Conservation (phyloP, 2,329 filamentous ascomycete genomes). For the Arthrobotrys sphaeroides region DNA sequence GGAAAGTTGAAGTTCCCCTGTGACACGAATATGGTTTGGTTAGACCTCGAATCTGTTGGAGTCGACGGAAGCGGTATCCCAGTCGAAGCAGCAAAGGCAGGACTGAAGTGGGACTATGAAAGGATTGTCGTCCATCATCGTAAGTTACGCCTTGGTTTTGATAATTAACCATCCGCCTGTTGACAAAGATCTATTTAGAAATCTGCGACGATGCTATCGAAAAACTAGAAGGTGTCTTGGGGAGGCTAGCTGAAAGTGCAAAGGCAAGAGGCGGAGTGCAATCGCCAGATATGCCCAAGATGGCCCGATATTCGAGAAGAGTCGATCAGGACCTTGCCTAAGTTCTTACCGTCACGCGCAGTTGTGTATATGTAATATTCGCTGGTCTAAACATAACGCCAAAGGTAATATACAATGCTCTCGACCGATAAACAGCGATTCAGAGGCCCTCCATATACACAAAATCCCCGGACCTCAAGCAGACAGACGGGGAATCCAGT, state of each 20-base stretch:
- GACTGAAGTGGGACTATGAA: constrained; percentile 68
- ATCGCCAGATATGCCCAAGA: constrained; percentile 7
- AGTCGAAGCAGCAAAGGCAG: constrained; percentile 67
- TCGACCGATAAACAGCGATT: constrained; percentile 28
- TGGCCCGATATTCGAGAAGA: constrained; percentile 20
- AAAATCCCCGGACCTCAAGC: not conserved
- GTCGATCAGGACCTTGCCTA: constrained; percentile 29
- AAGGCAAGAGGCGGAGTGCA: constrained; percentile 20
- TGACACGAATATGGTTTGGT: constrained; percentile 93
- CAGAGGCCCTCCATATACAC: constrained; percentile 32
- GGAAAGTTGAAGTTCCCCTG: constrained; percentile 75
- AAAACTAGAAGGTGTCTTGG: constrained; percentile 69
- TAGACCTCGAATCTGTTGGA: constrained; percentile 74
- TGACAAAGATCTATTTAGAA: constrained; percentile 68
- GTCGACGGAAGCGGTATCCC: constrained; percentile 67
- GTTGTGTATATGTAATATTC: constrained; percentile 28
- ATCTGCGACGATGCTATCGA: constrained; percentile 73
- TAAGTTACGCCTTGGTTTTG: constrained; percentile 52
- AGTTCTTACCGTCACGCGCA: not conserved
- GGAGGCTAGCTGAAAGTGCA: constrained; percentile 54
- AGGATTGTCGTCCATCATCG: constrained; percentile 75
- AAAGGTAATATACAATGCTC: constrained; percentile 42
- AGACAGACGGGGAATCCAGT: not conserved
- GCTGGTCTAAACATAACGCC: constrained; percentile 48
- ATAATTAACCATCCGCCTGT: constrained; percentile 58